These are phyloP conservation scores for Reticulascus tulasneorum DNA, from an alignment of 2,329 filamentous ascomycete genomes.

Conservation along the genomic window DNA sequence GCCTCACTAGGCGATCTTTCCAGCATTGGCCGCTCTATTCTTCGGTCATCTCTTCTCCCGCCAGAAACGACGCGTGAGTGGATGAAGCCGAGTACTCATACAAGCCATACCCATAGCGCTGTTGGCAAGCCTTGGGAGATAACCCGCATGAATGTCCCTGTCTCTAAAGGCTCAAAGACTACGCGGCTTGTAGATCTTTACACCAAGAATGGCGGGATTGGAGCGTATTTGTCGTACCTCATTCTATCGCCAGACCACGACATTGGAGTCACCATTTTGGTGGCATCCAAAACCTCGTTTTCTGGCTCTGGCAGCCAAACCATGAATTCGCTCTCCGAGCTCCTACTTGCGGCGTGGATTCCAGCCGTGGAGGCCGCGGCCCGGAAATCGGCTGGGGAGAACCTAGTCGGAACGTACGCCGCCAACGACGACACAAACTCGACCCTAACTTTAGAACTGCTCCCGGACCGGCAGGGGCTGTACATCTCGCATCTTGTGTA, in stretches of 20 bases:
- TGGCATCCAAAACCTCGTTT: constrained; percentile 15
- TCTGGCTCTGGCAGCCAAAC: constrained; percentile 9
- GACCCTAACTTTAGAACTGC: background rate
- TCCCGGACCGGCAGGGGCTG: background rate
- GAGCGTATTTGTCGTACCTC: constrained; percentile 19
- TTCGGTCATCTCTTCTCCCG: constrained; percentile 13
- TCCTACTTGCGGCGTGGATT: constrained; percentile 10
- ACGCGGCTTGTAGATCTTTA: constrained; percentile 25
- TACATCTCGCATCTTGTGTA: background rate
- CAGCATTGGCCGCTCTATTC: constrained; percentile 16
- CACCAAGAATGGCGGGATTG: constrained; percentile 20
- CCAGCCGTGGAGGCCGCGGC: constrained; percentile 18
- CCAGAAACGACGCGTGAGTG: constrained; percentile 9
- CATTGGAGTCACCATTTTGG: constrained; percentile 21
- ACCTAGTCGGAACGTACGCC: constrained; percentile 14
- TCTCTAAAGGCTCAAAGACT: constrained; percentile 13
- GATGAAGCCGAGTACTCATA: constrained; percentile 15
- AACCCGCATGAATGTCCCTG: constrained; percentile 9
- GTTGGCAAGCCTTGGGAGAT: constrained; percentile 19
- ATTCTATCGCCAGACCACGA: constrained; percentile 19
- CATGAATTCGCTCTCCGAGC: constrained; percentile 15
- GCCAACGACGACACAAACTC: background rate
- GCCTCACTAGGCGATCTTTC: constrained; percentile 7
- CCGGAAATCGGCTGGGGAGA: constrained; percentile 13
- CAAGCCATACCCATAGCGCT: constrained; percentile 7